Conservation (phyloP, 1,139 yeast species). For the Suhomyces panamericanus region DNA sequence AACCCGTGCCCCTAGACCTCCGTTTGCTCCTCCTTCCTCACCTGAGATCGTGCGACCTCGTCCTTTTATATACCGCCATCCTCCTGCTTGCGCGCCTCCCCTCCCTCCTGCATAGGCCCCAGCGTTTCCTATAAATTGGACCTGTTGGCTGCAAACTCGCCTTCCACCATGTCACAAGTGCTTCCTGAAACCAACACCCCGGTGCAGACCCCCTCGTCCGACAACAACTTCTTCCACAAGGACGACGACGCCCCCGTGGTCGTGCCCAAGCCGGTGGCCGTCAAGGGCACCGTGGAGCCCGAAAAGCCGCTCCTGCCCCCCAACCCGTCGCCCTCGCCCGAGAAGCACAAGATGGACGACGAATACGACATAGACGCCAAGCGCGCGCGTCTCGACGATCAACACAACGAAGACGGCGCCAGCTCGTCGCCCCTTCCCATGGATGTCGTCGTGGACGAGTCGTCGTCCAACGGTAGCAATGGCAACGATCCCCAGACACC, state of each 20-base stretch:
- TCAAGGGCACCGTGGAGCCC: conserved; percentile 19
- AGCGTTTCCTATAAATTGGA: conserved; percentile 2
- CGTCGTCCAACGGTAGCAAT: no score
- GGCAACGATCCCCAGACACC: conserved; percentile 3
- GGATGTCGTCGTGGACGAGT: no score
- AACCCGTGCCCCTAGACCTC: neutral
- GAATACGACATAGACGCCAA: conserved; percentile 22
- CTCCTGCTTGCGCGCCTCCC: conserved; percentile 10
- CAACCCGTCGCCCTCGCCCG: conserved; percentile 47
- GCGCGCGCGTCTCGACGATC: conserved; percentile 23
- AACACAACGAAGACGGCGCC: conserved; percentile 3
- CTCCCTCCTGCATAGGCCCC: conserved; percentile 6
- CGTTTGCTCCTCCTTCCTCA: conserved; percentile 3
- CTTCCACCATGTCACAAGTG: conserved; percentile 15
- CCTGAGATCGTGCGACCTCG: conserved; percentile 12
- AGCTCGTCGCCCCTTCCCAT: neutral
- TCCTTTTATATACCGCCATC: conserved; percentile 14
- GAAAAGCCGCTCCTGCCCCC: conserved; percentile 49
- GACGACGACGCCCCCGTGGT: conserved; percentile 16
- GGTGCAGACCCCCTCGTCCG: conserved; percentile 45
- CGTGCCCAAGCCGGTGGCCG: conserved; percentile 13
- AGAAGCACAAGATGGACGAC: conserved; percentile 35
- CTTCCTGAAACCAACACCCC: conserved; percentile 39
- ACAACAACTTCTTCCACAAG: conserved; percentile 23
- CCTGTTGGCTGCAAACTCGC: conserved; percentile 12